Evolutionary conservation across 371 early-diverging fungal genomes (phyloP).

Genomic region (Mortierella sp.): DNA sequence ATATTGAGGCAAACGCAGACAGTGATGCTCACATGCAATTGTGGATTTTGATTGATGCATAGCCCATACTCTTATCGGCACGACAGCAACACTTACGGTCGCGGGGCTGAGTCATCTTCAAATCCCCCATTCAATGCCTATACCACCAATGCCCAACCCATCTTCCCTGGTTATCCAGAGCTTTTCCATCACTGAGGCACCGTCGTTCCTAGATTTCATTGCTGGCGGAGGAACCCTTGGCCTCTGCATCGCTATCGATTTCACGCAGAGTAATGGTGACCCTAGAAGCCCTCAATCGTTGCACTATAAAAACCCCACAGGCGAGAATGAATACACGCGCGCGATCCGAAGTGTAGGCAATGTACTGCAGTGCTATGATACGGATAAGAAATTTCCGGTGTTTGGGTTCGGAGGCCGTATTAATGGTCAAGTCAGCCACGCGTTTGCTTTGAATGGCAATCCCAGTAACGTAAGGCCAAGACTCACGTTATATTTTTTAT

Average conservation of each 20-base stretch:
- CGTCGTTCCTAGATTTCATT: conserved; percentile 64
- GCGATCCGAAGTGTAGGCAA: conserved; percentile 61
- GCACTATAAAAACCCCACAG: conserved; percentile 50
- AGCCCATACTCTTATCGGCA: conserved; percentile 32
- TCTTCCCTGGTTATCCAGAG: conserved; percentile 23
- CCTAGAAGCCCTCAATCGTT: conserved; percentile 55
- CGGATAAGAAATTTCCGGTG: conserved; percentile 48
- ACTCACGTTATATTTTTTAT: neutral
- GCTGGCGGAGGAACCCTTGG: conserved; percentile 58
- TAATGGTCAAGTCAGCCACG: conserved; percentile 57
- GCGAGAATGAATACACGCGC: conserved; percentile 59
- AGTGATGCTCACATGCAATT: too few species aligned
- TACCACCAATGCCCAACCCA: conserved; percentile 31
- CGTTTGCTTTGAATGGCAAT: conserved; percentile 60
- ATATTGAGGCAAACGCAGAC: neutral
- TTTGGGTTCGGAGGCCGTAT: conserved; percentile 68
- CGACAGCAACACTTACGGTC: conserved; percentile 18
- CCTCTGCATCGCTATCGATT: conserved; percentile 64
- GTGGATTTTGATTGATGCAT: neutral
- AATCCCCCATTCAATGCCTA: conserved; percentile 30
- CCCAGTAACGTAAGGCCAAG: conserved; percentile 25
- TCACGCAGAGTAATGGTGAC: conserved; percentile 65
- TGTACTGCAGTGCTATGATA: conserved; percentile 56
- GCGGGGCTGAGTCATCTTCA: conserved; percentile 14
- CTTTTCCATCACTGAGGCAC: conserved; percentile 25